Evolutionary conservation across 495 filamentous ascomycete genomes (phyloP).

Genomic region (Xylaria curta): DNA sequence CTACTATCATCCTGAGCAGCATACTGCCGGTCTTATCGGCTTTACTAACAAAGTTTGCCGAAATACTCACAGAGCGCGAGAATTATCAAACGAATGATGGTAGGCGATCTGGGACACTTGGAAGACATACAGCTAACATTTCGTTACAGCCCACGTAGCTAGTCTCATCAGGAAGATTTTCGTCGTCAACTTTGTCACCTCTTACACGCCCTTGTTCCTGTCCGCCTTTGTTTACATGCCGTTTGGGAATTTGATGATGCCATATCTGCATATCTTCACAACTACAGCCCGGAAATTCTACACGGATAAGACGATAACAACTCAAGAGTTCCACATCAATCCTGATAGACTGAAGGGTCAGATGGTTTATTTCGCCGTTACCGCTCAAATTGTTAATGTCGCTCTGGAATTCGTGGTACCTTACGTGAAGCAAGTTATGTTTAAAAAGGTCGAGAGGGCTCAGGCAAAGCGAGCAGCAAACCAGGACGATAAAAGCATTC

Average conservation of each 20-base stretch:
- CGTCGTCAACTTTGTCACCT: slow-evolving; percentile 96
- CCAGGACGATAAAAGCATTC: slow-evolving; percentile 49
- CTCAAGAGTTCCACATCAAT: slow-evolving; percentile 80
- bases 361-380: slow-evolving; percentile 96
- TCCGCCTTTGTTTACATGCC: slow-evolving; percentile 98
- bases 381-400: slow-evolving; percentile 89
- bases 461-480: slow-evolving; percentile 57
- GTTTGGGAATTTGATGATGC: slow-evolving; percentile 85
- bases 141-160: slow-evolving; percentile 64
- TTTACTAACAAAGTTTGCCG: slow-evolving; percentile 78
- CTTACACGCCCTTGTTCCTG: slow-evolving; percentile 88
- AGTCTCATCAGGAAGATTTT: slow-evolving; percentile 91
- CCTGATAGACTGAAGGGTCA: slow-evolving; percentile 85
- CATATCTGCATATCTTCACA: slow-evolving; percentile 86
- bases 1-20: slow-evolving; percentile 83
- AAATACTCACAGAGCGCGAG: slow-evolving; percentile 81
- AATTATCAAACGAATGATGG: slow-evolving; percentile 87
- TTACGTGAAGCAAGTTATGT: slow-evolving; percentile 75
- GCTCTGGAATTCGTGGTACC: slow-evolving; percentile 87
- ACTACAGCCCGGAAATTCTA: slow-evolving; percentile 78
- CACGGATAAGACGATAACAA: slow-evolving; percentile 69
- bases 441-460: slow-evolving; percentile 75
- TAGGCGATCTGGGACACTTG: slow-evolving; percentile 25
- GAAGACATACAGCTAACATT: slow-evolving; percentile 25
- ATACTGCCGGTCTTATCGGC: slow-evolving; percentile 79